Evolutionary conservation across 2,329 filamentous ascomycete genomes (phyloP), one percentile per base, ranked within the genome.

Genomic region (Tetracladium maxilliforme): DNA sequence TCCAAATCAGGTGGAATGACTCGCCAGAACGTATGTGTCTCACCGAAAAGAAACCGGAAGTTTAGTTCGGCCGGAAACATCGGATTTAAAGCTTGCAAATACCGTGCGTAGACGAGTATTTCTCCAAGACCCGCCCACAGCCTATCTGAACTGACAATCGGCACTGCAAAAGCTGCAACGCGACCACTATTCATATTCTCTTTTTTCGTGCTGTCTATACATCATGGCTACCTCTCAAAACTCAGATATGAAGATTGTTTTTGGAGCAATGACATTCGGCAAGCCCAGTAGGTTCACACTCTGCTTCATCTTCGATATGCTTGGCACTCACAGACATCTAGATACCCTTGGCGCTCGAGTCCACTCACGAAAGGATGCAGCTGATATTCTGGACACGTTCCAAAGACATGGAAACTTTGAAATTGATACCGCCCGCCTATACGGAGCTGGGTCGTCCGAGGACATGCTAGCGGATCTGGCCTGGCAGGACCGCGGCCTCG

Each of bases 401-500:
- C 70, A 77, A 43, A 52, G 57, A 14, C 58, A 69, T 38, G 74
- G 74, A 11, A 72, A 79, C 49, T 63, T 67, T 38, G 75, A 82
- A 39, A 46, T 82, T 25, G 76, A 82, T 42, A 80, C 74, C 1
- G 74, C 76, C 1, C 61, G 74, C 10, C 44, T 61, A 4, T 82
- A 82, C 34, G 56, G 74, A 21, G 61, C 51, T 16, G 74, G 75
- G 24, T 56, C 63, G 25, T 72, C 78, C 26, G 77, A 82, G 43
- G 62, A 57, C 11, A 75, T 64, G 45, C 72, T 70, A 5, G 54
- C 57, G 7, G 52, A 66, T 29, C 64, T 69, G 2, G 56, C 61
- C 16, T 79, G 70, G 67, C 61, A 70, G 40, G 61, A 71, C 28
- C 64, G 70, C 11, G 70, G 70, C 3, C 47, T 78, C 24, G 61